These are phyloP conservation scores for Cutaneotrichosporon sp. DNA, from an alignment of 1,284 basidiomycete species.

Conservation along the genomic window DNA sequence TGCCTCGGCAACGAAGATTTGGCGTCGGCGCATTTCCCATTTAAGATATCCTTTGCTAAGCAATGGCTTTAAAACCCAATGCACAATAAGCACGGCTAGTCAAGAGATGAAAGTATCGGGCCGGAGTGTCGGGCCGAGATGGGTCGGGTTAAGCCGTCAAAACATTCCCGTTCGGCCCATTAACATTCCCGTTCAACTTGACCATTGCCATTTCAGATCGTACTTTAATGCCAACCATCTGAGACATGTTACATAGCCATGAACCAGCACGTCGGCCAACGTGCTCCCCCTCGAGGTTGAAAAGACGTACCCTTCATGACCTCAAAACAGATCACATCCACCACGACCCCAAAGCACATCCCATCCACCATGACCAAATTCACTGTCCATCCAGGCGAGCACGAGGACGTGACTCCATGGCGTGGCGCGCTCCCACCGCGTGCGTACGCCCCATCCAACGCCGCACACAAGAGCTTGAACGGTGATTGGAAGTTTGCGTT, in stretches of 20 bases:
- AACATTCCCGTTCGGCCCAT: neutral
- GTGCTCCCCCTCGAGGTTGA: neutral
- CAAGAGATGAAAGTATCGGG: too few relatives aligned
- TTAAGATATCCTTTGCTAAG: too few relatives aligned
- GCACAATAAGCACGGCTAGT: too few relatives aligned
- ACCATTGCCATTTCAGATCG: neutral
- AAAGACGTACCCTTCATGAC: neutral
- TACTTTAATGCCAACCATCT: neutral
- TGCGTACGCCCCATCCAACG: constrained; percentile 21
- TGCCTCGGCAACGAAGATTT: too few relatives aligned
- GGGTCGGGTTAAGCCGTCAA: neutral
- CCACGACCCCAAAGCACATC: neutral
- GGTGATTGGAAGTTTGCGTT: constrained; percentile 28
- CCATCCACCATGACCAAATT: neutral
- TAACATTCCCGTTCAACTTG: neutral
- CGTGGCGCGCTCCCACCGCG: constrained; percentile 22
- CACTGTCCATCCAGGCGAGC: constrained; percentile 21
- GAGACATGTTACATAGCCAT: neutral
- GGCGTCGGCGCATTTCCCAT: too few relatives aligned
- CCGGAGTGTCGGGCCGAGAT: too few relatives aligned
- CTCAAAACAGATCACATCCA: neutral
- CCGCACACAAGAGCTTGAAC: constrained; percentile 21
- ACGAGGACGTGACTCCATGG: constrained; percentile 22
- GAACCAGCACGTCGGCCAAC: neutral
- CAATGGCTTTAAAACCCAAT: too few relatives aligned